Conservation (phyloP, 1,284 basidiomycete genomes). For the Bjerkandera adusta region DNA sequence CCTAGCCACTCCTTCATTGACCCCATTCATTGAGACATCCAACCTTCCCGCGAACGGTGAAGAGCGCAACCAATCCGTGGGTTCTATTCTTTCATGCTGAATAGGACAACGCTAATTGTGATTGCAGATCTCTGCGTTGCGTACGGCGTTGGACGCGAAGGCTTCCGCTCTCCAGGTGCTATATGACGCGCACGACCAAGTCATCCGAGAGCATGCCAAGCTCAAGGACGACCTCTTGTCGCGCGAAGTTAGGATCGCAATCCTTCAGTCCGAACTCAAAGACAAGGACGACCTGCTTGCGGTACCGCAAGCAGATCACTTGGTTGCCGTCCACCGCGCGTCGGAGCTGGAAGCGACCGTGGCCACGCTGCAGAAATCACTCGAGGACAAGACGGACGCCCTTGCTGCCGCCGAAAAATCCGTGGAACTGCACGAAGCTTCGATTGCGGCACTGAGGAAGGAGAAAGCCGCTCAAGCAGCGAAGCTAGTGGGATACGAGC, state of each 20-base stretch:
- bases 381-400: neutral
- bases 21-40: conserved; percentile 1
- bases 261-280: conserved; percentile 12
- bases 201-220: conserved; percentile 14
- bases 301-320: conserved; percentile 3
- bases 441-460: neutral
- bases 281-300: conserved; percentile 3
- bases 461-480: conserved; percentile 2
- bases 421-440: neutral
- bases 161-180: conserved; percentile 10
- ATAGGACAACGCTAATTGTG: too few relatives aligned
- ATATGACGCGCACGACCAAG: conserved; percentile 10
- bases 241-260: conserved; percentile 9
- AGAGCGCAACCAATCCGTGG: neutral
- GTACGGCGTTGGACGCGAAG: conserved; percentile 7
- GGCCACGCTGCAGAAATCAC: neutral
- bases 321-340: neutral
- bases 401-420: neutral
- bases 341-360: neutral
- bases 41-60: neutral
- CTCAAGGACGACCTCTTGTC: conserved; percentile 10
- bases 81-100: too few relatives aligned
- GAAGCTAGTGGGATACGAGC: neutral
- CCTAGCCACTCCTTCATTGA: conserved; percentile 13
- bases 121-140: neutral